phyloP scores from a whole-genome alignment of 2,329 filamentous ascomycete species.

The Rutstroemia sp. region DNA sequence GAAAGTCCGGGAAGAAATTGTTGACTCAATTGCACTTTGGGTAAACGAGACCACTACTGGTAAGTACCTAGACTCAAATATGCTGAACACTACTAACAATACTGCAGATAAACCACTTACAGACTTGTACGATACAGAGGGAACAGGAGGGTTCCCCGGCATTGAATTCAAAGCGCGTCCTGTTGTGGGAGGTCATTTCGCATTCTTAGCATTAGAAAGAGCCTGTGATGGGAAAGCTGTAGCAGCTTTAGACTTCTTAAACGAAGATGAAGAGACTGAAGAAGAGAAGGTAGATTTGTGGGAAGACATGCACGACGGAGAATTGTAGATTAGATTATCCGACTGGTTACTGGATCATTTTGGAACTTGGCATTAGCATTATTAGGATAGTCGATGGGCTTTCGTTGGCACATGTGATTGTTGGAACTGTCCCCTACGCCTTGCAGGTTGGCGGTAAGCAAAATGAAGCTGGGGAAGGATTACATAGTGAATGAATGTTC shows the following conservation, averaged over 20 bases:
- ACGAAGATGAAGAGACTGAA: constrained; percentile 30
- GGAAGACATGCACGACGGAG: constrained; percentile 12
- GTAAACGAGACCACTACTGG: constrained; percentile 72
- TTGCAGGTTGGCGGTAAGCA: too few species aligned
- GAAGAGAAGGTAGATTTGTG: constrained; percentile 7
- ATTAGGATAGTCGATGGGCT: too few species aligned
- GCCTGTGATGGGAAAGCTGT: constrained; percentile 67
- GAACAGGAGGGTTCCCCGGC: constrained; percentile 65
- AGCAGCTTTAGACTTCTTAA: constrained; percentile 46
- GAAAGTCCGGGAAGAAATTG: constrained; percentile 60
- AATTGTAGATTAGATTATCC: constrained; percentile 15
- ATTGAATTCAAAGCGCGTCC: constrained; percentile 74
- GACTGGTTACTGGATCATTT: background rate
- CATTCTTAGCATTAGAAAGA: constrained; percentile 72
- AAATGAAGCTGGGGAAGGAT: background rate
- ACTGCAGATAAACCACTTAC: constrained; percentile 61
- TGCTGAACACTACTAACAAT: constrained; percentile 12
- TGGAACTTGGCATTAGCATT: too few species aligned
- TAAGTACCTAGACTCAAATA: constrained; percentile 28
- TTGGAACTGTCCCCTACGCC: too few species aligned
- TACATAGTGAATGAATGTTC: background rate
- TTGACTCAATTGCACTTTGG: constrained; percentile 70
- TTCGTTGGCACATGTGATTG: too few species aligned
- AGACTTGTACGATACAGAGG: constrained; percentile 77
- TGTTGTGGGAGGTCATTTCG: constrained; percentile 80